phyloP scores from a whole-genome alignment of 257 asterid genomes.

The Solanum clarkiae region DNA sequence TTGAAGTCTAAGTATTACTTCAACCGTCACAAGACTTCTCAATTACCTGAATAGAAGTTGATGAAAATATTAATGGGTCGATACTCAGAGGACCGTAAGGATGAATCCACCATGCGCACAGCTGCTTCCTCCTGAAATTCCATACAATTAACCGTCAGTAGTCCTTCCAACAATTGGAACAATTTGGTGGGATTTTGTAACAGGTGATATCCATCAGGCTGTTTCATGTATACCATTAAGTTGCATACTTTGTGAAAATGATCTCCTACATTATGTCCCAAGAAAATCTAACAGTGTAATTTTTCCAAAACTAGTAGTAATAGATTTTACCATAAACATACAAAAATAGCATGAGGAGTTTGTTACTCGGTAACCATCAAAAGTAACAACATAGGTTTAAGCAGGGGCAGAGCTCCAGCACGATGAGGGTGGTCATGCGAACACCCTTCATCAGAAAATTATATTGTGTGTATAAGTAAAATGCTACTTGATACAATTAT shows the following conservation, averaged over 20 bases:
- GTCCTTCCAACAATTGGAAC: neutral
- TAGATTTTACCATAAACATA: neutral
- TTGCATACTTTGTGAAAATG: neutral
- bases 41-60: slow-evolving; percentile 72
- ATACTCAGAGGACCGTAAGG: slow-evolving; percentile 51
- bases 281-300: neutral
- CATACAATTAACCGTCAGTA: neutral
- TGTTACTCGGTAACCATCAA: neutral
- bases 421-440: too few relatives aligned
- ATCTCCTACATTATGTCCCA: neutral
- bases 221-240: neutral
- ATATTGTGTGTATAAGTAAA: too few relatives aligned
- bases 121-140: slow-evolving; percentile 82
- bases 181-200: neutral
- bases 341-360: neutral
- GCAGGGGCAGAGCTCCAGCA: neutral
- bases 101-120: slow-evolving; percentile 67
- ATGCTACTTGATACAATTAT: too few relatives aligned
- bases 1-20: neutral
- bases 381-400: neutral
- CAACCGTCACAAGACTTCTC: neutral
- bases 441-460: too few relatives aligned
- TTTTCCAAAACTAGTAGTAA: neutral
- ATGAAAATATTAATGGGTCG: slow-evolving; percentile 85
- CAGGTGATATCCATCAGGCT: neutral